These are phyloP conservation scores for Comarum palustre DNA, from an alignment of 306 rosid genomes.

Conservation along the genomic window DNA sequence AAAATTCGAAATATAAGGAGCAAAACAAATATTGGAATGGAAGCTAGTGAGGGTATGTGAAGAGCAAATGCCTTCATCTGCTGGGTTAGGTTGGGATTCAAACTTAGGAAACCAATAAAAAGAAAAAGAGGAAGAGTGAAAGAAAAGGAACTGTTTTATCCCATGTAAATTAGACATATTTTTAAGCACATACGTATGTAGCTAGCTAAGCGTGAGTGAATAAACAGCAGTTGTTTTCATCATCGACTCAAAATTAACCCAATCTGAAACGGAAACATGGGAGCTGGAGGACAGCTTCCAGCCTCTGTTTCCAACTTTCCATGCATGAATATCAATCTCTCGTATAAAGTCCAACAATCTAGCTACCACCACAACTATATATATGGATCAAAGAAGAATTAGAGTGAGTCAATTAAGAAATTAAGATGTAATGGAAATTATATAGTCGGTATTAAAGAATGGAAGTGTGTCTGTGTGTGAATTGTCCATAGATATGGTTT, in stretches of 20 bases:
- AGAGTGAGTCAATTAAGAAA: background rate
- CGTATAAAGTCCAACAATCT: slow-evolving; percentile 10
- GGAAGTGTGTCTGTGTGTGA: too few species aligned
- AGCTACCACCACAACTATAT: background rate
- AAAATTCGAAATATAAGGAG: background rate
- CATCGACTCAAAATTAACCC: slow-evolving; percentile 10
- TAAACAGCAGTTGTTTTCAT: slow-evolving; percentile 4
- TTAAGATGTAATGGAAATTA: background rate
- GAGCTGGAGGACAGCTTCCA: background rate
- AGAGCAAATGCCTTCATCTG: background rate
- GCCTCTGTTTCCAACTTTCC: background rate
- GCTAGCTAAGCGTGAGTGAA: slow-evolving; percentile 2
- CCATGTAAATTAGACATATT: slow-evolving; percentile 47
- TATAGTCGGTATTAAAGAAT: background rate
- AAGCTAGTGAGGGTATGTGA: background rate
- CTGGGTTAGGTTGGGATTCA: slow-evolving; percentile 7
- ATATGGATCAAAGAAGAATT: background rate
- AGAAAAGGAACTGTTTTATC: slow-evolving; percentile 57
- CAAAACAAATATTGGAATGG: background rate
- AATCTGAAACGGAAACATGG: background rate
- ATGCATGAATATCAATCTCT: background rate
- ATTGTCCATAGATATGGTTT: slow-evolving; percentile 18
- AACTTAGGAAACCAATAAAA: slow-evolving; percentile 16
- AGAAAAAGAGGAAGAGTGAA: slow-evolving; percentile 32
- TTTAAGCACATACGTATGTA: background rate